Evolutionary conservation across 1,284 basidiomycete species (phyloP), one percentile per base, ranked within the genome.

Genomic region (Papiliotrema nemorosa): DNA sequence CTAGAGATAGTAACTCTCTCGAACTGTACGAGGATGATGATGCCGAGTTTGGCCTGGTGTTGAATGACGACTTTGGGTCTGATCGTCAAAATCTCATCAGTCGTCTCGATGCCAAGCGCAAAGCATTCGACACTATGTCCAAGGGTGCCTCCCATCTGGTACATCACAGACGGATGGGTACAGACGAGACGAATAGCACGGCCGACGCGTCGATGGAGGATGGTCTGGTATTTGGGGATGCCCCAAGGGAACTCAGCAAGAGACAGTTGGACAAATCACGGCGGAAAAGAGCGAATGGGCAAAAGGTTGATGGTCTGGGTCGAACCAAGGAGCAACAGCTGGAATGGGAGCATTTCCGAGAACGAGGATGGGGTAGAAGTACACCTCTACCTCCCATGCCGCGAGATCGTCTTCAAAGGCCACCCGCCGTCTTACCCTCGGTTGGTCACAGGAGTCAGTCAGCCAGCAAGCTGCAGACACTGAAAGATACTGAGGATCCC

Each of bases 181-280:
- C 50, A 12, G 53, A 52, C 39, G 46, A 27, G 26, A 37, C 40
- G 44, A 24, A 14, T n/a, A 37, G 18, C 14, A 42, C 27, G 1
- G 56, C 41, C 16, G 69, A 72, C 44, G 72, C 73, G 37, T 63
- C 60, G 4, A 68, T 75, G 22, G 73, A 75, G 43, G 72, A 75
- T 51, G 73, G 73, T 5, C 47, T 75, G 21, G 63, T 73, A 21
- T 54, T 75, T 13, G 67, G 70, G 35, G 62, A 70, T 47, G 69
- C 67, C 2, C 53, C 63, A 13, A 53, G 60, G 4, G 71, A 74
- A 41, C 53, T 75, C 12, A 47, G 46, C 29, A 47, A 54, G 45
- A 25, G 13, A 5, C 42, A 57, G 57, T 31, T 35, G 34, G n/a
- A 14, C 21, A 18, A 35, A n/a, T 22, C 29, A 18, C 25, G 20